A percentile compares a stretch with the other conserved stretches of the same genome.
phyloP scores from a whole-genome alignment of 495 filamentous ascomycete species.

The Penicillium chermesinum region DNA sequence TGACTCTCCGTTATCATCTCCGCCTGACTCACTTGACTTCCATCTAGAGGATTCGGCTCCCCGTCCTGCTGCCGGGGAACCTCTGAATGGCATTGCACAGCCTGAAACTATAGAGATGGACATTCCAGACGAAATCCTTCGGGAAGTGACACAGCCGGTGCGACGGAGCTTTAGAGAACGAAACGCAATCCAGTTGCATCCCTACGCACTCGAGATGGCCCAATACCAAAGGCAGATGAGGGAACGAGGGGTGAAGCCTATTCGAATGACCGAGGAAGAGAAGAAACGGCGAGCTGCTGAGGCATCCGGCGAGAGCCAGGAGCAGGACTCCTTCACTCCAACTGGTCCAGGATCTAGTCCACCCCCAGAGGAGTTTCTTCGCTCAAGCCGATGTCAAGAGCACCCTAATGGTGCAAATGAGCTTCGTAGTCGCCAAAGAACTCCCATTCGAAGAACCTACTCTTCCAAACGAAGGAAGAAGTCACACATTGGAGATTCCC shows the following conservation, averaged over 20 bases:
- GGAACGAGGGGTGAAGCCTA: conserved; percentile 57
- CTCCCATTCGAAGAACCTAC: conserved; percentile 1
- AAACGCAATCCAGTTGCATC: conserved; percentile 71
- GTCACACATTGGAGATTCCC: conserved; percentile 16
- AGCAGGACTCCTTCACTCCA: conserved; percentile 26
- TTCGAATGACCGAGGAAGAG: conserved; percentile 42
- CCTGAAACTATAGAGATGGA: conserved; percentile 22
- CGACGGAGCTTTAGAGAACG: conserved; percentile 55
- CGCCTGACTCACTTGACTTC: conserved; percentile 28
- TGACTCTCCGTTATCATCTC: conserved; percentile 44
- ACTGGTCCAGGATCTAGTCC: conserved; percentile 31
- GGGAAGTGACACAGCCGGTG: conserved; percentile 27
- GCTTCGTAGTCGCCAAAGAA: background rate
- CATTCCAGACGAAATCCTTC: conserved; percentile 27
- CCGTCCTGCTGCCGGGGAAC: background rate
- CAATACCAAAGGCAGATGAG: conserved; percentile 57
- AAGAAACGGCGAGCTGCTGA: conserved; percentile 21
- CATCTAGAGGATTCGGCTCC: background rate
- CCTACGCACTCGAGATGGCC: conserved; percentile 64
- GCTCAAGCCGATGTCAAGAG: conserved; percentile 7
- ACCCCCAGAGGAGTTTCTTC: conserved; percentile 22
- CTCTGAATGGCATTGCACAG: conserved; percentile 10
- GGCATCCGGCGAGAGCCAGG: conserved; percentile 52
- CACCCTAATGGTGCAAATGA: conserved; percentile 3
- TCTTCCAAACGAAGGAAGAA: conserved; percentile 32